A percentile compares a stretch with the other conserved stretches of the same genome.
phyloP scores from a whole-genome alignment of 441 rosid species.

The Mallotus japonicus region DNA sequence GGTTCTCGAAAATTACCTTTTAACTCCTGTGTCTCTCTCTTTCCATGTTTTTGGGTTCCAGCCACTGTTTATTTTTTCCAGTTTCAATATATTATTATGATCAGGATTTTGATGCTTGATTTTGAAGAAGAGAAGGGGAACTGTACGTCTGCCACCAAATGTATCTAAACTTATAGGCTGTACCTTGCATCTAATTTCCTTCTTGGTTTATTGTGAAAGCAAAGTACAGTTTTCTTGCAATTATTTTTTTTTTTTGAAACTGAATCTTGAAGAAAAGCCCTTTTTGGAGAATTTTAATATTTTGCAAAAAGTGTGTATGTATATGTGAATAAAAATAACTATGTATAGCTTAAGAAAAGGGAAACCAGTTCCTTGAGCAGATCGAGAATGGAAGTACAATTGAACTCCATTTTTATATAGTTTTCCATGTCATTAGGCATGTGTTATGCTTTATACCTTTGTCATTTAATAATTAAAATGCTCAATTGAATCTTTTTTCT shows the following conservation, averaged over 20 bases:
- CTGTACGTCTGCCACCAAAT: no score
- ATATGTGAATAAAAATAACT: neutral
- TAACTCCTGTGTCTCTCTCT: neutral
- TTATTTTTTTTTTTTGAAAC: no score
- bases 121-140: neutral
- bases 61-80: no score
- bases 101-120: no score
- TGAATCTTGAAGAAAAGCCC: neutral
- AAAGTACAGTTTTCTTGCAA: neutral
- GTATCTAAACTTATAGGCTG: neutral
- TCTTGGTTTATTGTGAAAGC: neutral
- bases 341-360: neutral
- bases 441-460: neutral
- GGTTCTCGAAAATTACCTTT: neutral
- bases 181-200: neutral
- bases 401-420: constrained; percentile 20
- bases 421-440: constrained; percentile 1
- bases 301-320: neutral
- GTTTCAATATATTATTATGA: neutral
- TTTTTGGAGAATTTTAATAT: neutral
- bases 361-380: constrained; percentile 10
- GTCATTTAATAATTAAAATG: neutral
- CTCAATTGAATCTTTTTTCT: neutral
- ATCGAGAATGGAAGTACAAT: constrained; percentile 32
- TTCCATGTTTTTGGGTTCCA: neutral